Percentiles rank a stretch among this genome's conserved stretches.
Conservation (phyloP, 2,329 filamentous ascomycete species). For the Microthyrium microscopicum region DNA sequence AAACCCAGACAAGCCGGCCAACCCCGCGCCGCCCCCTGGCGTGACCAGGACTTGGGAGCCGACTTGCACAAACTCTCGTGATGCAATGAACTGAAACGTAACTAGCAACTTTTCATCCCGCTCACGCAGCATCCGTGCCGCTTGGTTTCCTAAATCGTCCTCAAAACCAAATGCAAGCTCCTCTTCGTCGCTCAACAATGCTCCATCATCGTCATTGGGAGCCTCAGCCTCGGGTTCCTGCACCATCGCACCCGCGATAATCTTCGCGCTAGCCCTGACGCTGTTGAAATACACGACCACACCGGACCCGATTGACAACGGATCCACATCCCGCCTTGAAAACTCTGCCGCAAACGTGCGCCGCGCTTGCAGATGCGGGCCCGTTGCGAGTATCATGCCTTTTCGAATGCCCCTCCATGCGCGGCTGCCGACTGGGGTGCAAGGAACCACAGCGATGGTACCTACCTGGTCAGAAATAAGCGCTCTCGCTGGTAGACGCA, state of each 20-base stretch:
- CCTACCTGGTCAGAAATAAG: conserved; percentile 73
- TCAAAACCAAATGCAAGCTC: conserved; percentile 3
- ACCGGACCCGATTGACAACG: conserved; percentile 48
- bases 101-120: conserved; percentile 30
- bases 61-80: conserved; percentile 56
- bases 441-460: conserved; percentile 52
- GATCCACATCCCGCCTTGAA: conserved; percentile 40
- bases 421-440: conserved; percentile 14
- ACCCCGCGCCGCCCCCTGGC: conserved; percentile 49
- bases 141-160: conserved; percentile 1
- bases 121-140: conserved; percentile 6
- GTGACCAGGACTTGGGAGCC: conserved; percentile 55
- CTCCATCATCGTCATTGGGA: not conserved
- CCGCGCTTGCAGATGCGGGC: conserved; percentile 37
- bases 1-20: conserved; percentile 51
- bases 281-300: conserved; percentile 80
- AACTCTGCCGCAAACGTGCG: conserved; percentile 48
- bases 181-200: conserved; percentile 9
- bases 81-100: conserved; percentile 50
- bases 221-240: conserved; percentile 9
- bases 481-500: conserved; percentile 64
- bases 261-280: conserved; percentile 63
- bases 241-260: conserved; percentile 34
- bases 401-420: conserved; percentile 37
- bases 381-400: conserved; percentile 59